Conservation (phyloP, 2,329 filamentous ascomycete genomes). For the Fusarium domesticum region DNA sequence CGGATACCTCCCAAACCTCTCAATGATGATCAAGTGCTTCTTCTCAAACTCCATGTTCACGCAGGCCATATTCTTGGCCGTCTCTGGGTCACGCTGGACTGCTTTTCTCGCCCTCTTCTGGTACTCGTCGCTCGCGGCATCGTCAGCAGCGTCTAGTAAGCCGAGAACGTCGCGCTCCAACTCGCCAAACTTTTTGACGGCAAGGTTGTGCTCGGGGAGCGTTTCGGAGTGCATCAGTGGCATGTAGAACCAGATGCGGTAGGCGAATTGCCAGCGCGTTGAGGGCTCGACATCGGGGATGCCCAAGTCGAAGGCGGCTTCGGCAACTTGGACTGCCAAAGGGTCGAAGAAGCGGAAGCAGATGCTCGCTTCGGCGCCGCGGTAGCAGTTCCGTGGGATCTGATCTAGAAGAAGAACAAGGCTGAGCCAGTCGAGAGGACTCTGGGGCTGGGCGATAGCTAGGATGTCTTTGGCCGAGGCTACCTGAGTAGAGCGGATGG, state of each 20-base stretch:
- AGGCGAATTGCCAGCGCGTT: slow-evolving; percentile 35
- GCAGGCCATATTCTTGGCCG: slow-evolving; percentile 24
- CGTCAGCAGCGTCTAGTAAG: slow-evolving; percentile 24
- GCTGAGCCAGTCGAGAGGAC: slow-evolving; percentile 42
- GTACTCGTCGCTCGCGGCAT: slow-evolving; percentile 21
- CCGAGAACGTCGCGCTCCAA: slow-evolving; percentile 35
- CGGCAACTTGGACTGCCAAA: slow-evolving; percentile 46
- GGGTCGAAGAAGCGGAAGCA: slow-evolving; percentile 57
- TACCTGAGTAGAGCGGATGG: slow-evolving; percentile 28
- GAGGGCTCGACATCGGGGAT: slow-evolving; percentile 28
- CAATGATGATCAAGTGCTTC: slow-evolving; percentile 49
- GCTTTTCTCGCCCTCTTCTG: slow-evolving; percentile 29
- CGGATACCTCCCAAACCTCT: slow-evolving; percentile 57
- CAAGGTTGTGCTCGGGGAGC: slow-evolving; percentile 41
- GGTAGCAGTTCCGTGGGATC: slow-evolving; percentile 60
- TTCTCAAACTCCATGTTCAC: slow-evolving; percentile 36
- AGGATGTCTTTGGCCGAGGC: slow-evolving; percentile 33
- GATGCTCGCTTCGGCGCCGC: slow-evolving; percentile 42
- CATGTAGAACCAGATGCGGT: slow-evolving; percentile 56
- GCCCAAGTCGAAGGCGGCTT: slow-evolving; percentile 34
- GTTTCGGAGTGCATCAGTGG: slow-evolving; percentile 60
- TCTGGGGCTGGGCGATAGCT: slow-evolving; percentile 23
- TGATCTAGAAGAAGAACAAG: slow-evolving; percentile 61
- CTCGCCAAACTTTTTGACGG: slow-evolving; percentile 31
- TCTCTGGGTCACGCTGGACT: slow-evolving; percentile 26